Evolutionary conservation across 2,329 filamentous ascomycete genomes (phyloP).

Genomic region (Penicillium verrucosum): DNA sequence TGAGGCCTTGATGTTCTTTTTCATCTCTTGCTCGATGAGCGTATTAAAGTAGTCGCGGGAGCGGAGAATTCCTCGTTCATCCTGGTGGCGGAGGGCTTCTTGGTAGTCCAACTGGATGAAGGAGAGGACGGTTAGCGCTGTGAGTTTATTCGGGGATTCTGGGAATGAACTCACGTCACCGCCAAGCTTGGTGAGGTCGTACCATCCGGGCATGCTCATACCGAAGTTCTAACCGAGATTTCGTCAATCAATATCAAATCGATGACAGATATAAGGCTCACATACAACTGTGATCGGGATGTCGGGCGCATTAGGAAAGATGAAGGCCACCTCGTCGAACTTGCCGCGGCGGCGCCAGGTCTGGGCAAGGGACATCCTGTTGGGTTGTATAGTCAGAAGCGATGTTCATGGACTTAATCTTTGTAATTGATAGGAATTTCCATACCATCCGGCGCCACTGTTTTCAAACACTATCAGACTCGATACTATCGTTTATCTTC

Average conservation of each 20-base stretch:
- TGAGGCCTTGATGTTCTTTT: constrained; percentile 73
- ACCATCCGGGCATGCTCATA: constrained; percentile 72
- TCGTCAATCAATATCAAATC: neutral
- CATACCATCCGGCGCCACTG: constrained; percentile 50
- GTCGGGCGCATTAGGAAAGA: constrained; percentile 84
- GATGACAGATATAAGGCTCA: constrained; percentile 6
- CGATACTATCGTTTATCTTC: neutral
- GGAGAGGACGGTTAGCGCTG: neutral
- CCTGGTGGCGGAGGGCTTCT: constrained; percentile 42
- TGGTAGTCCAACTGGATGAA: constrained; percentile 39
- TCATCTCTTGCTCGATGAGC: constrained; percentile 76
- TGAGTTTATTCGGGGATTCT: neutral
- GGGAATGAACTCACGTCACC: constrained; percentile 33
- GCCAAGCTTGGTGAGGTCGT: constrained; percentile 48
- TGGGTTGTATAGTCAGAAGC: neutral
- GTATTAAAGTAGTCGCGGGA: constrained; percentile 73
- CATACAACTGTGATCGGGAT: constrained; percentile 81
- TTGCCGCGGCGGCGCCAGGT: constrained; percentile 77
- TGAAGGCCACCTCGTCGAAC: constrained; percentile 87
- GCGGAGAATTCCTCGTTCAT: constrained; percentile 67
- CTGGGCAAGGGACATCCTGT: constrained; percentile 71
- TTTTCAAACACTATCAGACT: constrained; percentile 4
- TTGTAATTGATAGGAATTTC: neutral
- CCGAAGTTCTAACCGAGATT: constrained; percentile 60
- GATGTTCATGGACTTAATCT: neutral